A percentile compares a stretch with the other conserved stretches of the same genome.
Conservation (phyloP, 1,284 basidiomycete species). For the Schizopora paradoxa region DNA sequence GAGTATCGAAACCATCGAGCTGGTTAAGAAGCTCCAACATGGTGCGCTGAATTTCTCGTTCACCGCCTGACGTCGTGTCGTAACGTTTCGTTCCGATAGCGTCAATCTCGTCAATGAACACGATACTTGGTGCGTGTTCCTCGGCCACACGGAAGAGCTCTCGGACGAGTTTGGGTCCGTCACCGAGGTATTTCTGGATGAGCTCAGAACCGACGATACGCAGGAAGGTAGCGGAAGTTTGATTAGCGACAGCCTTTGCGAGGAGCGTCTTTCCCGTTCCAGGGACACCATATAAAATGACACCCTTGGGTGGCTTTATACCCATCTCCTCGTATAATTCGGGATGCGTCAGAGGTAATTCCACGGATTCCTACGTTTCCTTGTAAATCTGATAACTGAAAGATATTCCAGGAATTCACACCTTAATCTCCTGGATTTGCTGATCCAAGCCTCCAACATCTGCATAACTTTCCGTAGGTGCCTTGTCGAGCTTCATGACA, state of each 20-base stretch:
- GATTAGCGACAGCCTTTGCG: slow-evolving; percentile 98
- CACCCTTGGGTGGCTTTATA: slow-evolving; percentile 97
- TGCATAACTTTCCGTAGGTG: slow-evolving; percentile 97
- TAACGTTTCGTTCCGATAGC: slow-evolving; percentile 98
- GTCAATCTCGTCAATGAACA: slow-evolving; percentile 99
- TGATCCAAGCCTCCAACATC: slow-evolving; percentile 96
- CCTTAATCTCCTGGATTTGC: slow-evolving; percentile 99
- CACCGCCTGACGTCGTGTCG: slow-evolving; percentile 95
- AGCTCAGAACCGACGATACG: slow-evolving; percentile 97
- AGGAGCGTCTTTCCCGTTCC: slow-evolving; percentile 98
- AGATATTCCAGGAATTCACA: slow-evolving; percentile 27
- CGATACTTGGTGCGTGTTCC: slow-evolving; percentile 96
- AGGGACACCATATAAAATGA: slow-evolving; percentile 97
- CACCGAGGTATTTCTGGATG: slow-evolving; percentile 98
- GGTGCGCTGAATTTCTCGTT: slow-evolving; percentile 97
- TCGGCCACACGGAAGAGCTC: slow-evolving; percentile 97
- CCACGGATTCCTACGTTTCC: slow-evolving; percentile 82
- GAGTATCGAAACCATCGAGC: slow-evolving; percentile 98
- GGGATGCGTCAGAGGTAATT: slow-evolving; percentile 95
- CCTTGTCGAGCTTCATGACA: slow-evolving; percentile 99
- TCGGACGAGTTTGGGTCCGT: slow-evolving; percentile 97
- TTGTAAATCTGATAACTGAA: slow-evolving; percentile 10
- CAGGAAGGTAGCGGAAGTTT: slow-evolving; percentile 97
- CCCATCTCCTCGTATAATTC: slow-evolving; percentile 99
- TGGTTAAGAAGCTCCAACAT: slow-evolving; percentile 99